phyloP scores from a whole-genome alignment of 805 yeast species.

The Hyphopichia homilentoma region DNA sequence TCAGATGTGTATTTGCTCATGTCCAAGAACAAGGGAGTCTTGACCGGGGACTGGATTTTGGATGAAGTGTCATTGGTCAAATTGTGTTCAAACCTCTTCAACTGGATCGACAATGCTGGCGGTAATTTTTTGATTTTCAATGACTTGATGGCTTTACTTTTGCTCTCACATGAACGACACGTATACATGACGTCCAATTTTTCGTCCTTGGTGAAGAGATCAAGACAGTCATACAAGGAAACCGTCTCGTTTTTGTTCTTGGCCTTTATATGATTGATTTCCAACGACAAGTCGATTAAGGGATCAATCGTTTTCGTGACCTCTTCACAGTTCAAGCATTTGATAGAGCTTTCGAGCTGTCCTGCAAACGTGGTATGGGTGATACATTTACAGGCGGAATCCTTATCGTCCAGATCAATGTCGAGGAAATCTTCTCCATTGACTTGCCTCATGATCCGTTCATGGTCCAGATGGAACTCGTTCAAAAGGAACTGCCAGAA shows the following conservation, averaged over 20 bases:
- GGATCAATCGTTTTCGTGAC: slow-evolving; percentile 80
- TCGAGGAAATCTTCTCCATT: slow-evolving; percentile 2
- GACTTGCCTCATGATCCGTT: slow-evolving; percentile 11
- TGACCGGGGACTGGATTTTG: slow-evolving; percentile 73
- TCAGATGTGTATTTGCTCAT: slow-evolving; percentile 54
- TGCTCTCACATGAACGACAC: slow-evolving; percentile 62
- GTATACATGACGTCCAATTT: slow-evolving; percentile 67
- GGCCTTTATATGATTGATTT: slow-evolving; percentile 40
- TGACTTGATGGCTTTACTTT: slow-evolving; percentile 65
- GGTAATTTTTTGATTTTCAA: slow-evolving; percentile 68
- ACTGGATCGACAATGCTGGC: slow-evolving; percentile 75
- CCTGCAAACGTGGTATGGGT: slow-evolving; percentile 85
- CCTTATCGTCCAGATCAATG: neutral
- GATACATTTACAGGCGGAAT: slow-evolving; percentile 60
- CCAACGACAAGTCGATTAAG: slow-evolving; percentile 82
- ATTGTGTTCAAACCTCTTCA: slow-evolving; percentile 73
- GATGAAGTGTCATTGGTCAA: slow-evolving; percentile 45
- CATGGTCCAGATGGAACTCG: slow-evolving; percentile 59
- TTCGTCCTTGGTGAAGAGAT: slow-evolving; percentile 75
- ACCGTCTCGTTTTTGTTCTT: slow-evolving; percentile 20
- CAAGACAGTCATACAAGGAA: slow-evolving; percentile 60
- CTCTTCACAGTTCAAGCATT: slow-evolving; percentile 64
- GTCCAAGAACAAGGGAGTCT: slow-evolving; percentile 70
- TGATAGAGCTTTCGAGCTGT: slow-evolving; percentile 71
- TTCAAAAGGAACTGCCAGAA: slow-evolving; percentile 90